phyloP scores from a whole-genome alignment of 345 rosid genomes.

The Eucalyptus albens region DNA sequence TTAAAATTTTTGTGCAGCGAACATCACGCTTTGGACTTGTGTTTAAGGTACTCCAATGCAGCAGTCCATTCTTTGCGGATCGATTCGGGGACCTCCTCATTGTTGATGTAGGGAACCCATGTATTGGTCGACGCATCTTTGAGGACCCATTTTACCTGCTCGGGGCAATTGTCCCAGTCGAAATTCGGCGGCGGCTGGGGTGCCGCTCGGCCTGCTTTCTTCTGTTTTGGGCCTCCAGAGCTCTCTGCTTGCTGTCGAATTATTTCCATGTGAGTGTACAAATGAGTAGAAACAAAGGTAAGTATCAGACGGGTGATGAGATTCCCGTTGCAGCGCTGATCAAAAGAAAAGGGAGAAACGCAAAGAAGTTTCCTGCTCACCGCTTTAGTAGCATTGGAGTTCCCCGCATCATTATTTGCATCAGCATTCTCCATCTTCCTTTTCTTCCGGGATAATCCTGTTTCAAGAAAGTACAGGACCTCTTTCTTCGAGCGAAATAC shows the following conservation, averaged over 20 bases:
- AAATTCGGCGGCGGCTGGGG: slow-evolving; percentile 8
- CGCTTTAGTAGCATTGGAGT: slow-evolving; percentile 5
- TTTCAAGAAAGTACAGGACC: slow-evolving; percentile 28
- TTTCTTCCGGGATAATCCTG: slow-evolving; percentile 16
- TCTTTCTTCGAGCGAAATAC: slow-evolving; percentile 40
- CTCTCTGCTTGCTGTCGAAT: slow-evolving; percentile 10
- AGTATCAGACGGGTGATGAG: background rate
- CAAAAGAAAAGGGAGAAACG: background rate
- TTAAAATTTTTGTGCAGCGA: background rate
- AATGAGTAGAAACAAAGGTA: background rate
- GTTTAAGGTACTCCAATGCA: slow-evolving; percentile 18
- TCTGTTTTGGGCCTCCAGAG: slow-evolving; percentile 13
- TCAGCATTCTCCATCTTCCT: slow-evolving; percentile 1
- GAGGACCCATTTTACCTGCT: slow-evolving; percentile 43
- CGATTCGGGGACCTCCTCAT: slow-evolving; percentile 24
- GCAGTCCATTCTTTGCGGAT: slow-evolving; percentile 29
- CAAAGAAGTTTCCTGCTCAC: background rate
- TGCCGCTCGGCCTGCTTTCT: background rate
- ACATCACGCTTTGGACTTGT: background rate
- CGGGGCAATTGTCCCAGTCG: slow-evolving; percentile 41
- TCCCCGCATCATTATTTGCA: background rate
- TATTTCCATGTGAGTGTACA: background rate
- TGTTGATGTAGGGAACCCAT: slow-evolving; percentile 41
- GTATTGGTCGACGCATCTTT: slow-evolving; percentile 5
- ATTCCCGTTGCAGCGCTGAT: background rate